Base-by-base conservation (phyloP, 129 eudicot species). In the Chrysanthemum lavandulifolium region DNA sequence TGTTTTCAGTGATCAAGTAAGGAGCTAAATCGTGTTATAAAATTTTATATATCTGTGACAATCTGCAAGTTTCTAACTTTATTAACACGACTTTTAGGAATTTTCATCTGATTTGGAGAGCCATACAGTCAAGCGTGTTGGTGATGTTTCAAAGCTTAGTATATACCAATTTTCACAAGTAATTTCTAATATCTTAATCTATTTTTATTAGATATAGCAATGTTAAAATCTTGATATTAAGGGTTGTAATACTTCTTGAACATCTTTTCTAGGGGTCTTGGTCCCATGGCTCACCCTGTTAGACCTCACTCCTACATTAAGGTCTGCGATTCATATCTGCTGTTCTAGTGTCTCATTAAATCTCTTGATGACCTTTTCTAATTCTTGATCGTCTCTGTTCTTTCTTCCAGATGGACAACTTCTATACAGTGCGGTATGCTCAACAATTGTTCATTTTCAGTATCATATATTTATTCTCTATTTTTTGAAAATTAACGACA, bases 211-310 rank as follows among this genome's bases (percentile, higher is more conserved):
- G 40, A 33, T 12, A 58, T 58, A 45, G 57, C 27, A 8, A 47
- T 50, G 33, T 68, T n/a, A 27, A 8, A 43, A 23, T 13, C 10
- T 49, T 16, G 27, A 31, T 31, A 16, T 68, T 50, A 29, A 73
- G 15, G 10, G 4, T 0, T 27, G 14, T 60, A 29, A 47, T 49
- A 14, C 1, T 18, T 73, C 66, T 40, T 74, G 40, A 52, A 68
- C 18, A 48, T 79, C 27, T 84, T 65, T 83, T 75, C 63, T 75
- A 94, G 99, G 98, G 27, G n/a, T n/a, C n/a, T n/a, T n/a, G 97
- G 99, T 75, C 99, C 99, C 61, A 90, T 94, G 99, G 99, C 98
- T 84, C 98, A 93, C 86, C 97, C 98, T 21, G 97, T 93, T 6
- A 86, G 97, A 29, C 98, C 98, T 52, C 97, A 94, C 69, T 94